Evolutionary conservation across 148 eudicot genomes (phyloP).

Genomic region (Rhododendron vialii): DNA sequence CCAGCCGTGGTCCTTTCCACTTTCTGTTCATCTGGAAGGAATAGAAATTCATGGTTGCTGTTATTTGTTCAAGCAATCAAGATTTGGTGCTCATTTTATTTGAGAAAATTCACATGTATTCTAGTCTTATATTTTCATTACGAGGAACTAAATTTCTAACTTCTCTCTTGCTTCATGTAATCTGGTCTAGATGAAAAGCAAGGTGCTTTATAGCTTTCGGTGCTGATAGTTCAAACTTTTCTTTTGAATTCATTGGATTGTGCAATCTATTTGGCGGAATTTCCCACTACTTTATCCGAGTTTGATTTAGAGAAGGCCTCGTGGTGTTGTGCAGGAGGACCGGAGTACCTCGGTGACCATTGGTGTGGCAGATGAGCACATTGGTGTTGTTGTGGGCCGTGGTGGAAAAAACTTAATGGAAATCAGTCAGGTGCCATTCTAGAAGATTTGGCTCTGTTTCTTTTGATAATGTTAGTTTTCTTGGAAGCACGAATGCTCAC

Average conservation of each 20-base stretch:
- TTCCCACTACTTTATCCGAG: neutral
- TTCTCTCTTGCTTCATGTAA: neutral
- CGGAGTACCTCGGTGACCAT: constrained; percentile 69
- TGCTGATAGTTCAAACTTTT: neutral
- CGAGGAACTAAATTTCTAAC: neutral
- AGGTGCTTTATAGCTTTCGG: neutral
- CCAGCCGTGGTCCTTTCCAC: neutral
- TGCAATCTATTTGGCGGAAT: neutral
- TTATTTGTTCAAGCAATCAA: neutral
- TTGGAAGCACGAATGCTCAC: neutral
- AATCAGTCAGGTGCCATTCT: constrained; percentile 65
- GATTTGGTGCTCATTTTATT: neutral
- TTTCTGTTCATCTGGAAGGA: neutral
- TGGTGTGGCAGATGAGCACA: constrained; percentile 97
- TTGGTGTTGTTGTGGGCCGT: constrained; percentile 91
- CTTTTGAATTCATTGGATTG: neutral
- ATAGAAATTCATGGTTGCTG: neutral
- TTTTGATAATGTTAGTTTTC: neutral
- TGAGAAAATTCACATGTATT: neutral
- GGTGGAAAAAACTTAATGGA: constrained; percentile 84
- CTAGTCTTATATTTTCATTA: neutral
- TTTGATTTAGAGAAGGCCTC: neutral
- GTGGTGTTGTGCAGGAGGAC: constrained; percentile 51
- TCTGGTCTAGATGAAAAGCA: neutral
- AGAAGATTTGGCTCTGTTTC: neutral